Evolutionary conservation across 768 basidiomycete species (phyloP), one percentile per base, ranked within the genome.

Genomic region (Boletus bicolor): DNA sequence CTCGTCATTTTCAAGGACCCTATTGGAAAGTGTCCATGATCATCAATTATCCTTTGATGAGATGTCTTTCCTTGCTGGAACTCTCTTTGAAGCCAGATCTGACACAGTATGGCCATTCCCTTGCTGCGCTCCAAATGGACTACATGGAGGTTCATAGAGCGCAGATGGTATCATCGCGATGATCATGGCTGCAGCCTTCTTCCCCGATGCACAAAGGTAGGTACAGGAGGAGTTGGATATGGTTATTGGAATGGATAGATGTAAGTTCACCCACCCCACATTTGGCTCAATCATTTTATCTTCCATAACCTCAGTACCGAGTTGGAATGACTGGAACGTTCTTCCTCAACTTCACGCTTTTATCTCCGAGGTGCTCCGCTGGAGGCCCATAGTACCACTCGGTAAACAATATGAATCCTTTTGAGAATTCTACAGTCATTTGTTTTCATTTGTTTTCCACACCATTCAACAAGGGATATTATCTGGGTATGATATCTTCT

Each of bases 381-480:
- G 77, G 77, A 60, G 76, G 26, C 74, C 75, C 1, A 55, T 75
- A 2, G 56, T 57, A 4, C 62, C 69, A 0, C 35, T 64, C 7
- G 74, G 75, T 66, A 53, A 41, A 7, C 1, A 5, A 19, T 4
- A 10, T 12, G 8, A n/a, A 24, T 26, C 1, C 8, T 6, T n/a
- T 1, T 5, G 19, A 32, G 17, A 32, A 26, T 17, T 32, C 7
- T n/a, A 21, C 19, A 6, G 4, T 30, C 21, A 5, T 41, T 34
- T 4, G 1, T 7, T 38, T 30, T 17, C 4, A 17, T 15, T 68
- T 64, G 86, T 0, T 79, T 86, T 51, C 71, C 82, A 0, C 87
- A 88, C 60, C 79, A 79, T 43, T 79, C 84, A 0, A 87, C 83
- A 0, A 79, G 77, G 50, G 85, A 87, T 52, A 78, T 89, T 32